Conservation (phyloP, 2,329 filamentous ascomycete species). For the Coniochaeta sp. region DNA sequence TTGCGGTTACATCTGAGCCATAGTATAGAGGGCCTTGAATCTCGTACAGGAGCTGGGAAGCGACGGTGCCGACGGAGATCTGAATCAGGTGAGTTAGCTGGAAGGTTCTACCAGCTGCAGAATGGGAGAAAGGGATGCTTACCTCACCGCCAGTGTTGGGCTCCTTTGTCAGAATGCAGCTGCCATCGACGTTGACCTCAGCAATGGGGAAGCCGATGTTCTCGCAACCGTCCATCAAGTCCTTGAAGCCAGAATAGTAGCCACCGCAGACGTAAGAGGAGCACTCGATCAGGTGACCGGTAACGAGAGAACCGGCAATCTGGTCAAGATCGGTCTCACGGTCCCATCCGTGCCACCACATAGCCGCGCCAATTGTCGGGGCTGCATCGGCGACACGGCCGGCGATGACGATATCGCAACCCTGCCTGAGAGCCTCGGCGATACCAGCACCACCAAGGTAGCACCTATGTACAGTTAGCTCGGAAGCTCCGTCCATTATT, state of each 20-base stretch:
- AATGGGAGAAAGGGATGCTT: background rate
- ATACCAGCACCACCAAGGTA: conserved; percentile 36
- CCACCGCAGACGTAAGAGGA: conserved; percentile 35
- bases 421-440: conserved; percentile 21
- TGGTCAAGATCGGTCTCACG: conserved; percentile 30
- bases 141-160: conserved; percentile 13
- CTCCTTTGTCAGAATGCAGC: conserved; percentile 18
- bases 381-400: conserved; percentile 30
- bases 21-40: conserved; percentile 28
- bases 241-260: conserved; percentile 38
- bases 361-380: conserved; percentile 37
- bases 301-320: conserved; percentile 32
- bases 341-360: conserved; percentile 39
- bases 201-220: conserved; percentile 40
- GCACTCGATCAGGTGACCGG: conserved; percentile 36
- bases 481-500: background rate
- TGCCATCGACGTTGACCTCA: conserved; percentile 36
- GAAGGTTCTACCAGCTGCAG: background rate
- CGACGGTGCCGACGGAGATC: conserved; percentile 8
- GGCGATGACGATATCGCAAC: conserved; percentile 29
- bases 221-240: conserved; percentile 30
- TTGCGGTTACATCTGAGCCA: conserved; percentile 23
- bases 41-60: conserved; percentile 26
- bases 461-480: conserved; percentile 12
- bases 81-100: background rate